Base-by-base conservation (phyloP, 768 basidiomycete species). In the Amanita thiersii region DNA sequence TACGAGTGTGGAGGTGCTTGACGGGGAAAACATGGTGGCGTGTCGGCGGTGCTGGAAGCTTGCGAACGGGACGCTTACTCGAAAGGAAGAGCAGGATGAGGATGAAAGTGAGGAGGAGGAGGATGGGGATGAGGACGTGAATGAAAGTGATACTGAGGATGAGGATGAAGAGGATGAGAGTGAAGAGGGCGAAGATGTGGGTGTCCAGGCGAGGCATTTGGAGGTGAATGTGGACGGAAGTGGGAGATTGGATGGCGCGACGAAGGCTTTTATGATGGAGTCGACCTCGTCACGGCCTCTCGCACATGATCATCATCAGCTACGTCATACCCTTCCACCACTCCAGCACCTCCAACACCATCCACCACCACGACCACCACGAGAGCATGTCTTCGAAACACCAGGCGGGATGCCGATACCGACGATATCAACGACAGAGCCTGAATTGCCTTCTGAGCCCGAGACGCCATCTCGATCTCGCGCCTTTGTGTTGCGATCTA, bases 41-140 rank as follows among this genome's bases (percentile, higher is more conserved):
- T 98, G 93, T 57, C 73, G 84, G 49, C 73, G 83, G 39, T 98
- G 93, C 62, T 98, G 93, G 93, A 92, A 90, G 68, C 80, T 90
- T 25, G 79, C 76, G 43, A 77, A 90, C 53, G 83, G 85, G 12
- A 58, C 70, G 43, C 75, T 79, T 49, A 44, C 46, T 33, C 52
- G 46, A 40, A 39, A 45, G 47, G 53, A 35, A 52, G n/a, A n/a
- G n/a, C 62, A 50, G 54, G 58, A 36, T 37, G 62, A 66, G 30
- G 62, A 61, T 6, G 56, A 61, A n/a, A 56, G 50, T 19, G 49
- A 49, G 26, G 48, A 58, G 12, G 52, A 54, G 4, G 57, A 58
- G 3, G 59, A 64, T 38, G 54, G 62, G 23, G 57, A 58, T 37
- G 47, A 59, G 21, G 53, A 66, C 21, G 55, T 56, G 39, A 52